Percentiles rank a stretch among this genome's conserved stretches.
phyloP scores from a whole-genome alignment of 2,329 filamentous ascomycete species.

The Cercospora beticola region DNA sequence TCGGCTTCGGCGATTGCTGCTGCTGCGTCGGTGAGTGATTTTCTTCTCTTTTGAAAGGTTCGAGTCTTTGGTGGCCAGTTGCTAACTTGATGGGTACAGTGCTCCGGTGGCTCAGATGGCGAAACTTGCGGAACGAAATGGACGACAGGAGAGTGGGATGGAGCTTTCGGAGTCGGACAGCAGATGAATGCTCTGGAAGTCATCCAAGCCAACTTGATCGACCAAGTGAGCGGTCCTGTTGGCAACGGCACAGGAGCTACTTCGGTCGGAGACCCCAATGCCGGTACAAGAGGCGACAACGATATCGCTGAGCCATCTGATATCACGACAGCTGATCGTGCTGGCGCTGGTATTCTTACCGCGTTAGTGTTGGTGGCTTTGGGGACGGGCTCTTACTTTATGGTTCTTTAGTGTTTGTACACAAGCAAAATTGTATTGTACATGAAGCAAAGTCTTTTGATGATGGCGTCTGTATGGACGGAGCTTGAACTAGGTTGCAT shows the following conservation, averaged over 20 bases:
- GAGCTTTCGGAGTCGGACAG: conserved; percentile 52
- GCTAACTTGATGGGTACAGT: conserved; percentile 39
- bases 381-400: conserved; percentile 8
- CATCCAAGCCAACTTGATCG: conserved; percentile 44
- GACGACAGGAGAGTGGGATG: conserved; percentile 44
- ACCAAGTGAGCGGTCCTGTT: conserved; percentile 40
- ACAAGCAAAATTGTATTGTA: background rate
- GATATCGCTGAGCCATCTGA: conserved; percentile 12
- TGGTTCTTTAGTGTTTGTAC: conserved; percentile 4
- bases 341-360: conserved; percentile 26
- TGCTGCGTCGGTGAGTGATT: conserved; percentile 37
- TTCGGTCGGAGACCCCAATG: conserved; percentile 18
- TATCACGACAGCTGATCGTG: conserved; percentile 26
- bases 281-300: conserved; percentile 12
- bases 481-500: background rate
- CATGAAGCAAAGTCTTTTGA: background rate
- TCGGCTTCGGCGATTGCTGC: conserved; percentile 55
- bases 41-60: conserved; percentile 49
- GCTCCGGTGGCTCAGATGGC: conserved; percentile 48
- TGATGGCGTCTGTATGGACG: background rate
- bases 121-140: conserved; percentile 46
- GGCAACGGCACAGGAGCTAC: conserved; percentile 47
- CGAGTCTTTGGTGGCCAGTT: conserved; percentile 39
- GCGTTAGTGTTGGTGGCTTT: conserved; percentile 16
- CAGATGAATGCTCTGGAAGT: conserved; percentile 55